Conservation (phyloP, 345 rosid species). For the Linum tenue region DNA sequence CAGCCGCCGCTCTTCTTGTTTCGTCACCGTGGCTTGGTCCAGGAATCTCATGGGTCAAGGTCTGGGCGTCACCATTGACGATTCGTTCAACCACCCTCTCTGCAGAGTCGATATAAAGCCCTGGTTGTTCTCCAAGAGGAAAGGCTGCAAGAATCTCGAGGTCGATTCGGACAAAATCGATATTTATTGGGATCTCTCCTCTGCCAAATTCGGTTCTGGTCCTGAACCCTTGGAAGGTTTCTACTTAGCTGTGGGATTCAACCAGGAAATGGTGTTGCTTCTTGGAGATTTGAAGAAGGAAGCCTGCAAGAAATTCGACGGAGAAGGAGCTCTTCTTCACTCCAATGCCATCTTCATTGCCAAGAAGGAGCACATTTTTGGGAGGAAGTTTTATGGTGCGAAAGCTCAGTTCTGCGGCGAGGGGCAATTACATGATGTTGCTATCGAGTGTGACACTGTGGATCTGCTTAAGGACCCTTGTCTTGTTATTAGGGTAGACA, state of each 20-base stretch:
- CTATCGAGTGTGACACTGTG: constrained; percentile 65
- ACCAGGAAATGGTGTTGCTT: constrained; percentile 52
- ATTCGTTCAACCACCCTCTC: constrained; percentile 48
- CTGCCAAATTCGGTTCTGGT: constrained; percentile 69
- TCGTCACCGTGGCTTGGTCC: constrained; percentile 75
- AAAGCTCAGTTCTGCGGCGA: constrained; percentile 59
- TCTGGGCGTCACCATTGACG: constrained; percentile 57
- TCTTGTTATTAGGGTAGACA: constrained; percentile 68
- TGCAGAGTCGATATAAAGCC: constrained; percentile 87
- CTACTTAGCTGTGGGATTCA: constrained; percentile 54
- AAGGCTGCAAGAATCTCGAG: constrained; percentile 55
- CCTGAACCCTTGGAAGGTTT: constrained; percentile 76
- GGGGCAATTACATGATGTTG: constrained; percentile 60
- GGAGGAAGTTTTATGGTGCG: constrained; percentile 64
- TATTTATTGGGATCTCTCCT: constrained; percentile 66
- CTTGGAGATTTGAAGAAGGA: constrained; percentile 80
- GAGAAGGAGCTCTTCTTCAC: constrained; percentile 26
- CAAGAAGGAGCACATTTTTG: constrained; percentile 73
- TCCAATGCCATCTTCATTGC: constrained; percentile 45
- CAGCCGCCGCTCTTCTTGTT: constrained; percentile 25
- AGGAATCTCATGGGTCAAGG: constrained; percentile 85
- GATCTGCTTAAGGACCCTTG: constrained; percentile 49
- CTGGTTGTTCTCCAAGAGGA: constrained; percentile 77
- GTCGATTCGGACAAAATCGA: constrained; percentile 43
- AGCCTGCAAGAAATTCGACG: constrained; percentile 59